Conservation (phyloP, 129 eudicot genomes). For the Artemisia tridentata region DNA sequence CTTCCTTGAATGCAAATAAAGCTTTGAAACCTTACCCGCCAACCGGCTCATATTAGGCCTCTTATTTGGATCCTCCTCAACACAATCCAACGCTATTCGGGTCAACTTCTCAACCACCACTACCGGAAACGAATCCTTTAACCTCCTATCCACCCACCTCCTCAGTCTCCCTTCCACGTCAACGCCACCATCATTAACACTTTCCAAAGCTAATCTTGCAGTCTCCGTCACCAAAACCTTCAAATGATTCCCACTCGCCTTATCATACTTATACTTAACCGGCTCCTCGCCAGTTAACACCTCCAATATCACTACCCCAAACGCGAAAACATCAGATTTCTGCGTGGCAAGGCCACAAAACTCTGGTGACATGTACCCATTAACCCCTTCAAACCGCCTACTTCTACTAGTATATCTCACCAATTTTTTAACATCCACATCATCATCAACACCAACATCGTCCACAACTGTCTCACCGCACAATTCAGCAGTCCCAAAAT, state of each 20-base stretch:
- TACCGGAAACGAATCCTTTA: constrained; percentile 92
- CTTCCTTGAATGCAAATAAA: constrained; percentile 58
- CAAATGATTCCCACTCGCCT: constrained; percentile 36
- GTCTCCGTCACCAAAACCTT: constrained; percentile 45
- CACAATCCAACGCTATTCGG: constrained; percentile 79
- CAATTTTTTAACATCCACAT: constrained; percentile 15
- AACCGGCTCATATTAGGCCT: constrained; percentile 86
- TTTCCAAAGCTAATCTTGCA: constrained; percentile 60
- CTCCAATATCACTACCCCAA: constrained; percentile 84
- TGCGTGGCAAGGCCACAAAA: constrained; percentile 74
- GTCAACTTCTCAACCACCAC: constrained; percentile 60
- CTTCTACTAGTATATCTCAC: constrained; percentile 36
- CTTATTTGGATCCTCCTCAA: constrained; percentile 59
- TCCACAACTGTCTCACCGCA: constrained; percentile 64
- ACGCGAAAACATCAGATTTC: constrained; percentile 75
- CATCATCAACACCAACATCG: constrained; percentile 15
- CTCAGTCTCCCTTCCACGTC: constrained; percentile 66
- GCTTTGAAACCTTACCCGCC: constrained; percentile 78
- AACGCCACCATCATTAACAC: constrained; percentile 28
- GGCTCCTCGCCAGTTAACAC: constrained; percentile 82
- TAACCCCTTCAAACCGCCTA: constrained; percentile 58
- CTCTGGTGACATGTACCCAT: constrained; percentile 95
- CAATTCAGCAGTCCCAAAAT: constrained; percentile 90
- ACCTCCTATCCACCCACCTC: constrained; percentile 76
- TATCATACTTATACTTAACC: constrained; percentile 49